Conservation (phyloP, 108 stramenopile species). For the Asterionellopsis glacialis region DNA sequence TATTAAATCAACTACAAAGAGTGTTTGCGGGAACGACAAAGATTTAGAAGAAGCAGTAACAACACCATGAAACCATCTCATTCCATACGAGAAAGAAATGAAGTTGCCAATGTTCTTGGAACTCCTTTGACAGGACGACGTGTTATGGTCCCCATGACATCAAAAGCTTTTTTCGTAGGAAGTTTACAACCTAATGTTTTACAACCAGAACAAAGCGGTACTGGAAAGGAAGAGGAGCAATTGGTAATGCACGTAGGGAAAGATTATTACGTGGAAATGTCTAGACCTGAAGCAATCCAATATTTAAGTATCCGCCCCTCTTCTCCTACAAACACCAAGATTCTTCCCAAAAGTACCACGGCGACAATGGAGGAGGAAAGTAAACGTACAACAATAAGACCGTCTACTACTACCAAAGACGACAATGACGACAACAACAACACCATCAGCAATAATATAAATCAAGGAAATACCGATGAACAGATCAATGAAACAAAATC, state of each 20-base stretch:
- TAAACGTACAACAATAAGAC: not conserved
- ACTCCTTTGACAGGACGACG: conserved; percentile 15
- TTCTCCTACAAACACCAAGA: not conserved
- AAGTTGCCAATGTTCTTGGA: not conserved
- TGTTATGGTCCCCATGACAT: conserved; percentile 32
- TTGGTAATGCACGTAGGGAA: conserved; percentile 4
- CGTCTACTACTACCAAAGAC: not conserved
- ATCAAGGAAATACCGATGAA: conserved; percentile 5
- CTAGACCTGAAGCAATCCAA: not conserved
- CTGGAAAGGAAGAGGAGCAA: conserved; percentile 11
- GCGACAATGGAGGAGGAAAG: too few relatives aligned
- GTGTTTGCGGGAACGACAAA: too few relatives aligned
- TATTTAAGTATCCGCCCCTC: not conserved
- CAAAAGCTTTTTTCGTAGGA: conserved; percentile 34
- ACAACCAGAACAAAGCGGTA: conserved; percentile 1
- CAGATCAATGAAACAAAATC: conserved; percentile 1
- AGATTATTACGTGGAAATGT: conserved; percentile 6
- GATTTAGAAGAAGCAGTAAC: too few relatives aligned
- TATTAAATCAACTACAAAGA: too few relatives aligned
- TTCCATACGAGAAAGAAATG: not conserved
- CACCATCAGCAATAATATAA: not conserved
- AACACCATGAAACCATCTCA: too few relatives aligned
- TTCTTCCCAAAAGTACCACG: conserved; percentile 4
- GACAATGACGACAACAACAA: too few relatives aligned
- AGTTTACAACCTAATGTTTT: conserved; percentile 17